Conservation (phyloP, 768 basidiomycete genomes). For the Termitomyces bulborhizus region DNA sequence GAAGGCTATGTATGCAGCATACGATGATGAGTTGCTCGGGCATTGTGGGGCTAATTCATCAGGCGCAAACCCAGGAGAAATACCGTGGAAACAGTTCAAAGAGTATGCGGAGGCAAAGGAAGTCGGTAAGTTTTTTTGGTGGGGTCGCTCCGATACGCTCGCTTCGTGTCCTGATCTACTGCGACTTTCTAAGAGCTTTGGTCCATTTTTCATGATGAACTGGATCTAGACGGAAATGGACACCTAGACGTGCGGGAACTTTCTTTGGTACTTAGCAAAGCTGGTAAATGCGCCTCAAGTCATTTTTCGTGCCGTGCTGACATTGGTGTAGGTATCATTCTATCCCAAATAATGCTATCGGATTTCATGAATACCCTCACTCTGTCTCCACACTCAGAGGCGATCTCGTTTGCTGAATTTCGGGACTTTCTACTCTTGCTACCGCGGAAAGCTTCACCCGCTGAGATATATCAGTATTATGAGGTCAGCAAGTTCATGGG, state of each 20-base stretch:
- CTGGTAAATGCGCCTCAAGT: constrained; percentile 42
- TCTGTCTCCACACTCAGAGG: constrained; percentile 58
- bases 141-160: constrained; percentile 1
- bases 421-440: constrained; percentile 85
- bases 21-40: constrained; percentile 70
- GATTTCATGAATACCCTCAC: constrained; percentile 83
- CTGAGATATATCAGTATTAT: constrained; percentile 85
- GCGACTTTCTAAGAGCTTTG: constrained; percentile 62
- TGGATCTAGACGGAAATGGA: constrained; percentile 88
- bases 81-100: constrained; percentile 69
- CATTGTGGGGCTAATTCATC: constrained; percentile 41
- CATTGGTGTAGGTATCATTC: constrained; percentile 55
- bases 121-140: constrained; percentile 46
- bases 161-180: constrained; percentile 10
- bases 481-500: constrained; percentile 61
- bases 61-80: constrained; percentile 34
- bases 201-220: constrained; percentile 85
- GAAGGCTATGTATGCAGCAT: constrained; percentile 68
- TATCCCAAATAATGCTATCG: constrained; percentile 60
- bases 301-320: constrained; percentile 1
- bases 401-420: constrained; percentile 78
- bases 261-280: constrained; percentile 46
- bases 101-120: constrained; percentile 78
- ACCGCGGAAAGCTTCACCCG: constrained; percentile 72
- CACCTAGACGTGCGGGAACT: constrained; percentile 56